A percentile compares a stretch with the other conserved stretches of the same genome.
These are phyloP conservation scores for Tremellales sp. DNA, from an alignment of 1,284 basidiomycete genomes.

Conservation along the genomic window DNA sequence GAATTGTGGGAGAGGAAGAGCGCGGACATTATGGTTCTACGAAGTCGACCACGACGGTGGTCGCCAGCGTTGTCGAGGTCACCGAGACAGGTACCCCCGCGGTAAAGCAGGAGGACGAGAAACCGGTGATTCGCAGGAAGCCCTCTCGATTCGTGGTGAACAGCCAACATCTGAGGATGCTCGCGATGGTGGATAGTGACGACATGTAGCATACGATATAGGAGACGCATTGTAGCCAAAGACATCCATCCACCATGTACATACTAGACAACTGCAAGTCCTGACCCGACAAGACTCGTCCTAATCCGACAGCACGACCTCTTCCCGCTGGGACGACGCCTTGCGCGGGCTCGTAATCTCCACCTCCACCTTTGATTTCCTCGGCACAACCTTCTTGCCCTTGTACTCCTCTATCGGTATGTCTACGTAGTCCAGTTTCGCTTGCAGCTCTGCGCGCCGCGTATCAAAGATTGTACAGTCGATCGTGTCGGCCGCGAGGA, in stretches of 20 bases:
- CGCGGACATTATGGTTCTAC: no score
- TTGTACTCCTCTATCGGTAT: conserved; percentile 28
- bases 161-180: conserved; percentile 10
- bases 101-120: no score
- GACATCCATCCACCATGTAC: not conserved
- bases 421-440: conserved; percentile 35
- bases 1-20: no score
- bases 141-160: conserved; percentile 10
- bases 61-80: not conserved
- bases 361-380: conserved; percentile 6
- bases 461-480: conserved; percentile 64
- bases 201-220: conserved; percentile 3
- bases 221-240: not conserved
- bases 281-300: not conserved
- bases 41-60: not conserved
- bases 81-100: not conserved
- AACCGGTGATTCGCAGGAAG: no score
- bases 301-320: not conserved
- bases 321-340: not conserved
- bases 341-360: conserved; percentile 5
- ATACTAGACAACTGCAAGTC: not conserved
- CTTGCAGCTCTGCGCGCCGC: conserved; percentile 23
- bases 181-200: conserved; percentile 12
- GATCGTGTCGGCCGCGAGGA: conserved; percentile 76
- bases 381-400: conserved; percentile 13